phyloP scores from a whole-genome alignment of 495 filamentous ascomycete species.

The Corynascus novoguineensis region DNA sequence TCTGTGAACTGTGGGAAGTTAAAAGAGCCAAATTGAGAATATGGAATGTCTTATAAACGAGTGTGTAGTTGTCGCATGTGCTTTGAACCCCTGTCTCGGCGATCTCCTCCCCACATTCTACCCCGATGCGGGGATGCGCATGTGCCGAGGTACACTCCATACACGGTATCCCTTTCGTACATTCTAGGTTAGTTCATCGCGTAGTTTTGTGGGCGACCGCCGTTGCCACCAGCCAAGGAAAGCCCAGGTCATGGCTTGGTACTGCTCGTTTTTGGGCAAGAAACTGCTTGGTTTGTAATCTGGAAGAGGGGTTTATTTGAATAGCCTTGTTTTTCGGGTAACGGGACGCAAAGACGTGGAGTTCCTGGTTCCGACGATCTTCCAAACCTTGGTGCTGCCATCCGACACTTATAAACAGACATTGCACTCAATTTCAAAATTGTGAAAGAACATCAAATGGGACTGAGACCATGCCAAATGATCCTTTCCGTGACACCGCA shows the following conservation, averaged over 20 bases:
- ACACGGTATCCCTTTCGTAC: no score
- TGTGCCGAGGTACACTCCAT: slow-evolving; percentile 14
- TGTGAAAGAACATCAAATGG: not conserved
- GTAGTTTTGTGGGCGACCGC: not conserved
- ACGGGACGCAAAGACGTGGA: no score
- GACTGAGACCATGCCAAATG: not conserved
- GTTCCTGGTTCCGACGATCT: no score
- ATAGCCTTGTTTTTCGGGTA: no score
- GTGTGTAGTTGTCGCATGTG: not conserved
- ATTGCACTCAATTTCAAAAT: no score
- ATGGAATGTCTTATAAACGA: not conserved
- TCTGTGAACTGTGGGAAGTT: not conserved
- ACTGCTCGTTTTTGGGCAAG: not conserved
- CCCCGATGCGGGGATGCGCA: slow-evolving; percentile 11
- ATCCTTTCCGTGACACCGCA: not conserved
- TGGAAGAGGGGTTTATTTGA: no score
- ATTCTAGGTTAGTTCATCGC: no score
- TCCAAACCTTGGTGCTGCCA: no score
- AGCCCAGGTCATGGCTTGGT: no score
- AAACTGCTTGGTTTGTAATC: not conserved
- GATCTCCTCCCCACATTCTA: not conserved
- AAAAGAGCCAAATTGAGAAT: not conserved
- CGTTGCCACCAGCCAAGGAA: not conserved
- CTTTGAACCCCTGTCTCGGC: not conserved
- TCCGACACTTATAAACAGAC: no score